These are phyloP conservation scores for Verticillium tricorpus DNA, from an alignment of 2,329 filamentous ascomycete genomes.

Conservation along the genomic window DNA sequence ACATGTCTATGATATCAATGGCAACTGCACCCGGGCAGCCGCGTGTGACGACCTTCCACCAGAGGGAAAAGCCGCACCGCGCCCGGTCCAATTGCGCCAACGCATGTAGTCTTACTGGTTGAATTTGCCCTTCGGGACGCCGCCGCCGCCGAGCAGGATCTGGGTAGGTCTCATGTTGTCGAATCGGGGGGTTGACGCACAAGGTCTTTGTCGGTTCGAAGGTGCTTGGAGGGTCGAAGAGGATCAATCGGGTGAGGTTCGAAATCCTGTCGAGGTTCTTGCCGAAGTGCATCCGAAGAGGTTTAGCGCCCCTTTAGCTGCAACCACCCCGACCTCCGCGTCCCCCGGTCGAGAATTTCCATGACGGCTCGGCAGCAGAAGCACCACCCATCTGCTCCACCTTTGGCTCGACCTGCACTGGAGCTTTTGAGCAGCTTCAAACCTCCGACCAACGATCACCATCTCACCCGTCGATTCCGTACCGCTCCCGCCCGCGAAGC, in stretches of 20 bases:
- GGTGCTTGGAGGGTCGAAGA: slow-evolving; percentile 1
- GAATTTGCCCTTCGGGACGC: slow-evolving; percentile 36
- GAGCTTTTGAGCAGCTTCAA: background rate
- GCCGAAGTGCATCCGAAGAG: slow-evolving; percentile 6
- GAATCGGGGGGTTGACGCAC: slow-evolving; percentile 9
- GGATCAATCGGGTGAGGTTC: slow-evolving; percentile 15
- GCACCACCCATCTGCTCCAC: background rate
- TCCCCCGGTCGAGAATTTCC: background rate
- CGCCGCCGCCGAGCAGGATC: slow-evolving; percentile 31
- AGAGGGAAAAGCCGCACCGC: slow-evolving; percentile 25
- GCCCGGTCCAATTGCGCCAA: slow-evolving; percentile 5
- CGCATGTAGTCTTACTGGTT: slow-evolving; percentile 31
- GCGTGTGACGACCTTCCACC: background rate
- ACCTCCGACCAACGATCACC: background rate
- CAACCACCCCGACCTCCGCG: background rate
- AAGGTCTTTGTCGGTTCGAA: slow-evolving; percentile 3
- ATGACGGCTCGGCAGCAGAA: background rate
- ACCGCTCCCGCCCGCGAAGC: background rate
- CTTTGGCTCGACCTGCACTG: background rate
- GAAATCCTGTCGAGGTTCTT: slow-evolving; percentile 26
- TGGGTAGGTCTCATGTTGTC: slow-evolving; percentile 38
- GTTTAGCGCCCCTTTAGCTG: background rate
- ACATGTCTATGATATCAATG: background rate
- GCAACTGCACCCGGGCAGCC: slow-evolving; percentile 1
- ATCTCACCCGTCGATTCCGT: background rate